Evolutionary conservation across 2,329 filamentous ascomycete species (phyloP), one percentile per base, ranked within the genome.

Genomic region (Trichoderma atroviride): DNA sequence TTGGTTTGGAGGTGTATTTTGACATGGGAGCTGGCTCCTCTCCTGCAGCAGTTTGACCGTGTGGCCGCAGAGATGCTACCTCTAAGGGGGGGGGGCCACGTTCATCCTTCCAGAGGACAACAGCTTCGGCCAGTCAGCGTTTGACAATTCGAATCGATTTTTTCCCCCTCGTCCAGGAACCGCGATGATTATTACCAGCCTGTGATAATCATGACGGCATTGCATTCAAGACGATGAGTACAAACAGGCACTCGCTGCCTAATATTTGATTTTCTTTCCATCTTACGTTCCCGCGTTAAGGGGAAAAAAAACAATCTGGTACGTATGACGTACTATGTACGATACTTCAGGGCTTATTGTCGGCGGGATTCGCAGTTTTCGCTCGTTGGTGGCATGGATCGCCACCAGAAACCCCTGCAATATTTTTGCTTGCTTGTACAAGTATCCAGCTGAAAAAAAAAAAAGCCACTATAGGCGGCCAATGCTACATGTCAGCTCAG

Each of bases 1-100:
- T 76, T 74, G 71, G 68, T 13, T 72, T 73, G 75, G 75, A 74
- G 16, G 68, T 67, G 58, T 72, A 50, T 68, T 68, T 65, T 31
- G 37, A 59, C 29, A 63, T 43, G 65, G 56, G 43, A 61, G 65
- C 57, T 68, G 56, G 33, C 27, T 35, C 22, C 31, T 68, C 43
- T 68, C 65, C 43, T 68, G 57, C 65, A 68, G 65, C 37, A 43
- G 40, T 52, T 66, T 66, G 37, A 33, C 47, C n/a, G 63, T 66
- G 58, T 58, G 37, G 31, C 35, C 50, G 53, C 53, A 58, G 63
- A 66, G 40, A 35, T 33, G 27, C 62, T 56, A 64, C 61, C 61
- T 64, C 61, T 50, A 64, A 56, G 43, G 57, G 19, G 53, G 64
- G 40, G 53, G 64, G 40, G 43, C 59, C 67, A 69, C 55, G 67